These are phyloP conservation scores for Candida loeiensis DNA, from an alignment of 805 yeast species.

Conservation along the genomic window DNA sequence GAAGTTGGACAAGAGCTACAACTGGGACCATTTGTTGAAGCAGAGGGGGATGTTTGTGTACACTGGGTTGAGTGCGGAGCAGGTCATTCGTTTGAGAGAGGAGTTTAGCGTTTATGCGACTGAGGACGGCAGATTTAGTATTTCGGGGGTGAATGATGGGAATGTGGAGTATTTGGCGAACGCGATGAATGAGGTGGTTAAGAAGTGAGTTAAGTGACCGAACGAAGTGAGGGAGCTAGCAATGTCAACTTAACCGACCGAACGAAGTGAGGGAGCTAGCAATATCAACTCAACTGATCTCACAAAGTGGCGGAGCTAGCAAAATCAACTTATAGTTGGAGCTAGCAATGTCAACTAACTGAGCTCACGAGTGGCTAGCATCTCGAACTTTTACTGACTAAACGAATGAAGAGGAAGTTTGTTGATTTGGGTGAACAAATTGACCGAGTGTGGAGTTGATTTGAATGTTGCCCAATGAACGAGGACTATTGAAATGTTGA, in stretches of 20 bases:
- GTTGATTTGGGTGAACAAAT: too few relatives aligned
- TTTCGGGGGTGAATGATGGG: slow-evolving; percentile 79
- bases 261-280: not conserved
- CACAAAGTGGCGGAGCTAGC: too few relatives aligned
- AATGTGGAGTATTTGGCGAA: slow-evolving; percentile 76
- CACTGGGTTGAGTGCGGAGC: slow-evolving; percentile 73
- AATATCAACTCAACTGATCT: too few relatives aligned
- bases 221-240: not conserved
- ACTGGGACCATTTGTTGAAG: slow-evolving; percentile 82
- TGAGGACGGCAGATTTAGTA: slow-evolving; percentile 84
- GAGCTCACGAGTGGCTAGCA: too few relatives aligned
- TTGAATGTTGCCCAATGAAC: too few relatives aligned
- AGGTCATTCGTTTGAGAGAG: slow-evolving; percentile 65
- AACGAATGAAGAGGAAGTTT: too few relatives aligned
- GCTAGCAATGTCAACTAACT: too few relatives aligned
- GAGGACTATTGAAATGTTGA: too few relatives aligned
- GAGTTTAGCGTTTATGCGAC: slow-evolving; percentile 82
- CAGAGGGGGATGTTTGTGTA: slow-evolving; percentile 97
- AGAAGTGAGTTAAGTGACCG: slow-evolving; percentile 16
- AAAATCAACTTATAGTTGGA: too few relatives aligned
- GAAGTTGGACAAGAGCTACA: slow-evolving; percentile 58
- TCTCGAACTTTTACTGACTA: too few relatives aligned
- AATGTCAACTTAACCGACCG: not conserved
- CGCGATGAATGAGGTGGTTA: slow-evolving; percentile 52
- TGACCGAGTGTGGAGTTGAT: too few relatives aligned